Conservation (phyloP, 441 rosid genomes). For the Iberis amara region DNA sequence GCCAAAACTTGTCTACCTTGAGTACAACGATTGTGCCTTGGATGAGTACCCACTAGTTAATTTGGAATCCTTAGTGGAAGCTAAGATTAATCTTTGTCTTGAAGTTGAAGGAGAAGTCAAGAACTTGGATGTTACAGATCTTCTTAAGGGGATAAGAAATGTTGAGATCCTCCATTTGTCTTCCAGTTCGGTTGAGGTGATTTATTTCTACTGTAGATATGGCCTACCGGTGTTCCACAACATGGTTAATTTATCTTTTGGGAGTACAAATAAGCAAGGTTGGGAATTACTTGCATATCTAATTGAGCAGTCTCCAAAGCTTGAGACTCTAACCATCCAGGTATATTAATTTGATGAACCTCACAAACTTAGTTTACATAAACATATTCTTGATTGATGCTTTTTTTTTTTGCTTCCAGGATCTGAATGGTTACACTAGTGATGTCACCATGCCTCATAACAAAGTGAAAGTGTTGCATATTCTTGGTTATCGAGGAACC, state of each 20-base stretch:
- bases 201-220: background rate
- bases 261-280: background rate
- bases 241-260: background rate
- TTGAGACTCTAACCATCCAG: background rate
- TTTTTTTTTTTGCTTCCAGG: background rate
- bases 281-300: background rate
- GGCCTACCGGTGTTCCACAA: background rate
- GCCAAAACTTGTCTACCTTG: background rate
- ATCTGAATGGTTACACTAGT: background rate
- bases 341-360: no score
- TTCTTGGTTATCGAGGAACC: background rate
- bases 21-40: background rate
- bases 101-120: background rate
- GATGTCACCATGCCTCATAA: background rate
- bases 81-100: background rate
- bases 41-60: background rate
- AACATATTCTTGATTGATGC: background rate
- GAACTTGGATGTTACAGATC: background rate
- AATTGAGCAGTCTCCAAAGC: background rate
- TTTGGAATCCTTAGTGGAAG: slow-evolving; percentile 1
- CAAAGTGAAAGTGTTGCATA: slow-evolving; percentile 2
- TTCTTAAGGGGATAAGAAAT: background rate
- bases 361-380: background rate
- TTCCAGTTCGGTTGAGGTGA: background rate
- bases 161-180: background rate